Conservation (phyloP, 768 basidiomycete genomes). For the Chalciporus pseudorubinellus region DNA sequence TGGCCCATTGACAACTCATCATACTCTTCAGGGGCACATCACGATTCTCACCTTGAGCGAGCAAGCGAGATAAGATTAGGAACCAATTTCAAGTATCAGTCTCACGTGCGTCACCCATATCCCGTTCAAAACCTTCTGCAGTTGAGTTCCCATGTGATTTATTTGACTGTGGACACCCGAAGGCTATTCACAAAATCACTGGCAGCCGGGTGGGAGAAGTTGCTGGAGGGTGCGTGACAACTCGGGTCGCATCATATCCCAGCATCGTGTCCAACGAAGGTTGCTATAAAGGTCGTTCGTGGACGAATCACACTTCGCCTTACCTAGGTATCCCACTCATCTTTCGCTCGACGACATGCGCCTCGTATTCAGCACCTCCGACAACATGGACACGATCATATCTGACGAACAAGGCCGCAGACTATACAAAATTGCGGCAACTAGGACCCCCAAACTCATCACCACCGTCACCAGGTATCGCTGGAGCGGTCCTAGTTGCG, state of each 20-base stretch:
- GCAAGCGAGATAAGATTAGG: not conserved
- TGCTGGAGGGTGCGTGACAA: not conserved
- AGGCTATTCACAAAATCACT: not conserved
- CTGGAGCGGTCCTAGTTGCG: conserved; percentile 18
- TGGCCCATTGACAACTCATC: no score
- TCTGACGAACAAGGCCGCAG: conserved; percentile 17
- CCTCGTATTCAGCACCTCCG: conserved; percentile 20
- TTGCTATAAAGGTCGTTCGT: not conserved
- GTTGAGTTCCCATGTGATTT: no score
- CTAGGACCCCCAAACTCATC: conserved; percentile 9
- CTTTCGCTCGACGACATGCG: conserved; percentile 10
- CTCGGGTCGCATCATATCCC: not conserved
- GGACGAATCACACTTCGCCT: not conserved
- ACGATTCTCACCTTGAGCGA: no score
- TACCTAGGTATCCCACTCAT: not conserved
- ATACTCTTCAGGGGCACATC: not conserved
- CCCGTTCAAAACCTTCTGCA: no score
- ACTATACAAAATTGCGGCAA: conserved; percentile 23
- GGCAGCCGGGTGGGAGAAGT: not conserved
- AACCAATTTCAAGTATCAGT: not conserved
- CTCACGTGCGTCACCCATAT: not conserved
- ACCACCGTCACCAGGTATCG: conserved; percentile 27
- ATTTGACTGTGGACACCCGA: not conserved
- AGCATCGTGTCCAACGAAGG: no score
- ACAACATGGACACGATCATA: conserved; percentile 19